Base-by-base conservation (phyloP, 768 basidiomycete species). In the Panaeolus papilionaceus region DNA sequence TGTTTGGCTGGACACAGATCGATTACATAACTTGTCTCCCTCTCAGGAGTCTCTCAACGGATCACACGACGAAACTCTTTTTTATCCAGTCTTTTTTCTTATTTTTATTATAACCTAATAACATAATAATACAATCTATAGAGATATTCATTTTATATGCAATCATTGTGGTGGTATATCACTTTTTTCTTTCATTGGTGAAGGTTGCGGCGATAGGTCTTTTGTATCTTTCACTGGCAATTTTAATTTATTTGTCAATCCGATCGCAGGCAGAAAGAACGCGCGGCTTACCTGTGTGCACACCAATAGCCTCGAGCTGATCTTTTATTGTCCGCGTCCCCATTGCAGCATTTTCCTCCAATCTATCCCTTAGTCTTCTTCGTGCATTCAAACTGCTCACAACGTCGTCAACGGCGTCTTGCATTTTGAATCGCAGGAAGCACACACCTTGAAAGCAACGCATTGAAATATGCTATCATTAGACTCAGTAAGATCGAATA, bases 1-100 rank as follows among this genome's bases (percentile, higher is more conserved):
- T 82, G 80, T 81, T 82, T 82, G 80, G 75, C 66, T 63, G 65
- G 51, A 71, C 18, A 65, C 39, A 58, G 54, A 58, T 58, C 54
- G 54, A 58, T 75, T 74, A 75, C 54, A 66, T 75, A 74, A 75
- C 51, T 44, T 18, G 39, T 11, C 39, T 44, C 42, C 18, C 7
- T 63, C 45, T 54, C 64, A 64, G 5, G 75, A 9, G 18, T 10
- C 6, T 33, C 26, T 37, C 42, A 23, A 20, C 42, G 42, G 42
- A 44, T n/a, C 61, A 38, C 42, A 37, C 62, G n/a, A n/a, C 47
- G 47, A 49, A 49, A 49, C 14, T 18, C 20, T 49, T 49, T 20
- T 14, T 18, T 23, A 8, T 49, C 9, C 23, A 6, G 8, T 6
- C 20, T 18, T 49, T 49, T 18, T 18, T 5, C 23, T 16, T 18